phyloP scores from a whole-genome alignment of 78 protist genomes.

The Bigelowiella natans region DNA sequence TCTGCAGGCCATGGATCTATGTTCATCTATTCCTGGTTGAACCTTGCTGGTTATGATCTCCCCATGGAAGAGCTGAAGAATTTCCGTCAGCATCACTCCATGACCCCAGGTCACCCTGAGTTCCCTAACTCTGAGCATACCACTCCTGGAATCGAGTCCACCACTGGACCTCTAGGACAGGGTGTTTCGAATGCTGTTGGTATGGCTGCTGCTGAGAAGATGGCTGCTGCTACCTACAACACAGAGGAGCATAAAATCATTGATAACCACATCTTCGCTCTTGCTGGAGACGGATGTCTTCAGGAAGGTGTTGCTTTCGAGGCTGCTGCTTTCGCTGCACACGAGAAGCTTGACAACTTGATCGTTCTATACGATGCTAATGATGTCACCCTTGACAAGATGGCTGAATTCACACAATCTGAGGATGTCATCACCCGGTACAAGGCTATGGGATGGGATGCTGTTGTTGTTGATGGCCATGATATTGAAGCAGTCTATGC shows the following conservation, averaged over 20 bases:
- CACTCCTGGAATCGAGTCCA: slow-evolving; percentile 55
- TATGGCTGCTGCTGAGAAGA: slow-evolving; percentile 50
- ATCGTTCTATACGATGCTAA: slow-evolving; percentile 56
- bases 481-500: slow-evolving; percentile 21
- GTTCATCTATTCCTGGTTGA: slow-evolving; percentile 46
- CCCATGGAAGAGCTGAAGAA: slow-evolving; percentile 40
- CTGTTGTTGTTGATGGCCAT: slow-evolving; percentile 32
- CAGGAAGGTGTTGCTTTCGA: slow-evolving; percentile 60
- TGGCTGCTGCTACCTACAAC: slow-evolving; percentile 45
- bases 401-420: slow-evolving; percentile 44
- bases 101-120: slow-evolving; percentile 72
- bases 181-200: slow-evolving; percentile 54
- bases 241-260: slow-evolving; percentile 42
- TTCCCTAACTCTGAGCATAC: background rate
- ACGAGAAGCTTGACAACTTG: slow-evolving; percentile 60
- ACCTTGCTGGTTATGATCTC: slow-evolving; percentile 41
- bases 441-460: slow-evolving; percentile 59
- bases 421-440: slow-evolving; percentile 50
- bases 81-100: slow-evolving; percentile 54
- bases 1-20: slow-evolving; percentile 64
- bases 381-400: slow-evolving; percentile 54
- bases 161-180: slow-evolving; percentile 72
- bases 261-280: slow-evolving; percentile 32
- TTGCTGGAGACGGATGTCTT: slow-evolving; percentile 62
- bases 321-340: slow-evolving; percentile 59